phyloP scores from a whole-genome alignment of 1,284 basidiomycete species.

The Coniferiporia sulphurascens region DNA sequence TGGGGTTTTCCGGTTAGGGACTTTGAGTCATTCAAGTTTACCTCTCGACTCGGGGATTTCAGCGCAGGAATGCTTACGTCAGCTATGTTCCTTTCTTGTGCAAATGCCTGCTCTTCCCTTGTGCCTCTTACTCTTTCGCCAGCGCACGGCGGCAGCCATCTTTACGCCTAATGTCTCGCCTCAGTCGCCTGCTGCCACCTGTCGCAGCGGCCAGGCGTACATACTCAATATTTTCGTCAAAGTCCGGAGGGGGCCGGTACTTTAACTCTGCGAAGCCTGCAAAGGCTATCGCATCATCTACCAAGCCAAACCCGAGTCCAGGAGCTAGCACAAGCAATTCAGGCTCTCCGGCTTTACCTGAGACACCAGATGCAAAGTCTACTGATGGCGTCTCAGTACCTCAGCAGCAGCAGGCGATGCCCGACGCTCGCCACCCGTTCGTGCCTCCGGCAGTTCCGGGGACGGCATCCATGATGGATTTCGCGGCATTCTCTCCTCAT shows the following conservation, averaged over 20 bases:
- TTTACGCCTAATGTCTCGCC: slow-evolving; percentile 32
- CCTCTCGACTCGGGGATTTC: no score
- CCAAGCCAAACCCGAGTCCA: slow-evolving; percentile 24
- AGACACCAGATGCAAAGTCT: slow-evolving; percentile 19
- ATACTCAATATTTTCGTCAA: slow-evolving; percentile 75
- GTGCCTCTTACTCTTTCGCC: neutral
- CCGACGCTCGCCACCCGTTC: slow-evolving; percentile 4
- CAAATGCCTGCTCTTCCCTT: neutral
- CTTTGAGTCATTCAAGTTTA: no score
- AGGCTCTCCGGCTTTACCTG: slow-evolving; percentile 22
- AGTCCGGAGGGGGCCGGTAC: slow-evolving; percentile 67
- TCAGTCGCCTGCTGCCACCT: slow-evolving; percentile 47
- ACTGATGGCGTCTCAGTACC: slow-evolving; percentile 24
- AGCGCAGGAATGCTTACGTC: neutral
- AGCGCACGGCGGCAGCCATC: neutral
- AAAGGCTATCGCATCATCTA: slow-evolving; percentile 42
- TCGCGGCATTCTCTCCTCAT: slow-evolving; percentile 32
- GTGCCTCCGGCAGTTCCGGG: slow-evolving; percentile 10
- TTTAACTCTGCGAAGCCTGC: slow-evolving; percentile 67
- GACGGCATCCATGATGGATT: slow-evolving; percentile 8
- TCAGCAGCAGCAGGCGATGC: slow-evolving; percentile 2
- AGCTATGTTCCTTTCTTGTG: neutral
- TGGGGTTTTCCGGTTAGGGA: no score
- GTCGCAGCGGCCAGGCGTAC: slow-evolving; percentile 46
- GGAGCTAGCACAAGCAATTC: slow-evolving; percentile 27